Base-by-base conservation (phyloP, 2,329 filamentous ascomycete species). In the Pseudogymnoascus sp. region DNA sequence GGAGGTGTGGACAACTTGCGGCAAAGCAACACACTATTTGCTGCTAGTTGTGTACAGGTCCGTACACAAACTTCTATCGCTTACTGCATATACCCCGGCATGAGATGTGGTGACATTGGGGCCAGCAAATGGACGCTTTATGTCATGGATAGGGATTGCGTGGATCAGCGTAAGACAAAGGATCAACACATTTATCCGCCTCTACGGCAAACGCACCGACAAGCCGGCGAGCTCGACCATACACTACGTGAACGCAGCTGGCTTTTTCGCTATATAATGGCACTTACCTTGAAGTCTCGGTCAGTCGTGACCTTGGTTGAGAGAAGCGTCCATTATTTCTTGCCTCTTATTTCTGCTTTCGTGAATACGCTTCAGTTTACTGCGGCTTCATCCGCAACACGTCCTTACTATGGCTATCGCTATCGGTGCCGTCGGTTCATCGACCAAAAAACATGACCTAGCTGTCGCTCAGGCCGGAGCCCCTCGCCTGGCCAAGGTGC, bases 401-500 rank as follows among this genome's bases (percentile, higher is more conserved):
- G 2, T 57, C 29, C n/a, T 57, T 23, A 16, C 10, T 5, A 57
- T 57, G 47, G 8, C n/a, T 57, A 4, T 57, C 26, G n/a, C n/a
- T 12, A 4, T 57, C 16, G 47, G 47, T 10, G 47, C 47, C n/a
- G 37, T 62, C 10, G 61, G 61, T 5, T 26, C 23, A 5, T 66
- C 63, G 36, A 61, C 64, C n/a, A 65, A 68, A 64, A 64, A 70
- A 65, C 71, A 72, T 16, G 73, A 76, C 45, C 66, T 75, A 40
- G 73, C 77, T 61, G 67, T 76, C 40, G 77, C 78, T 29, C 75
- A 77, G 60, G 75, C 73, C 62, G 77, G 80, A 64, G 76, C 76
- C 7, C 81, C 81, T 23, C 73, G 76, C 36, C 82, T 85, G 68
- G 79, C 83, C 68, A 76, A 77, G 64, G 83, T 85, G 21, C 79